These are phyloP conservation scores for Aspergillus haitiensis DNA, from an alignment of 495 filamentous ascomycete genomes.

Conservation along the genomic window DNA sequence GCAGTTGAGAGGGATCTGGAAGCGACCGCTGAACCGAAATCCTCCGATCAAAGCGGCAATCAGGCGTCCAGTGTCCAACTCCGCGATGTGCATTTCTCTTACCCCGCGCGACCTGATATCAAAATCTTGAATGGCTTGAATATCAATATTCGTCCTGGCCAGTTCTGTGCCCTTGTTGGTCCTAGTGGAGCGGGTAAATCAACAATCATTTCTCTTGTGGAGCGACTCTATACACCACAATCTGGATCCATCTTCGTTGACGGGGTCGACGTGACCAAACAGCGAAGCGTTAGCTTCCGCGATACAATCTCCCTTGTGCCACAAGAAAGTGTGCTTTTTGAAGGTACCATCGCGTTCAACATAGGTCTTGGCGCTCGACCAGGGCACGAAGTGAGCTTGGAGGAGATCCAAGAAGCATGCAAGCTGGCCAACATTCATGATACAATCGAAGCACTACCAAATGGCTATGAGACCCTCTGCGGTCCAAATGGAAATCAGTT, in stretches of 20 bases:
- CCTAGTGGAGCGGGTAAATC: slow-evolving; percentile 63
- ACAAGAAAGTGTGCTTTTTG: slow-evolving; percentile 56
- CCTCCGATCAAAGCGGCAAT: slow-evolving; percentile 23
- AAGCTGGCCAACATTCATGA: slow-evolving; percentile 60
- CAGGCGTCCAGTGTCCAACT: slow-evolving; percentile 34
- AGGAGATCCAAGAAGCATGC: slow-evolving; percentile 58
- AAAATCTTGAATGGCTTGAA: slow-evolving; percentile 52
- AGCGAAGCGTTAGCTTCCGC: slow-evolving; percentile 41
- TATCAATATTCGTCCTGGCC: slow-evolving; percentile 55
- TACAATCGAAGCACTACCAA: slow-evolving; percentile 53
- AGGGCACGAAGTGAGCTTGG: slow-evolving; percentile 39
- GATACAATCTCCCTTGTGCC: slow-evolving; percentile 53
- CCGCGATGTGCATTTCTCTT: slow-evolving; percentile 55
- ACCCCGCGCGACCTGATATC: slow-evolving; percentile 58
- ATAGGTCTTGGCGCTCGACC: slow-evolving; percentile 50
- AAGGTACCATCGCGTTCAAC: slow-evolving; percentile 56
- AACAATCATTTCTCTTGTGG: slow-evolving; percentile 59
- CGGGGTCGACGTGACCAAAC: slow-evolving; percentile 41
- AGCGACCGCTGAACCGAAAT: slow-evolving; percentile 23
- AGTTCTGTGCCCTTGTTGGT: slow-evolving; percentile 62
- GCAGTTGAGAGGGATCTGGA: slow-evolving; percentile 21
- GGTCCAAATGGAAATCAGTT: slow-evolving; percentile 63
- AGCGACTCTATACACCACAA: slow-evolving; percentile 52
- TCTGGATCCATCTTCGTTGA: slow-evolving; percentile 45
- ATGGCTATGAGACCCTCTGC: slow-evolving; percentile 64